Conservation (phyloP, 192 early-diverging fungal species). For the Podila epigama region DNA sequence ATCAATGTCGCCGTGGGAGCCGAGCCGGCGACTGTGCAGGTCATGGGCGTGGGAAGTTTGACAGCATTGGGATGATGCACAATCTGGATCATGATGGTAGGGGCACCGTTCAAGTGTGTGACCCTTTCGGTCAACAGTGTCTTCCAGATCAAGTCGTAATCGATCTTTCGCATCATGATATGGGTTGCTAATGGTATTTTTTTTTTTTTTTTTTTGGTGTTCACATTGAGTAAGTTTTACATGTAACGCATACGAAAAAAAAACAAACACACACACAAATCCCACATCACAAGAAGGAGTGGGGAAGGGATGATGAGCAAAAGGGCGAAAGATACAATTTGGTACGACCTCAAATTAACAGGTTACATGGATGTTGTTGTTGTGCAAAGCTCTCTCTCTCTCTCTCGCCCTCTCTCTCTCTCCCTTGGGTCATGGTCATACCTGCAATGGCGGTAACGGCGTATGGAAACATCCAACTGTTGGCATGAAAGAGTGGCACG, state of each 20-base stretch:
- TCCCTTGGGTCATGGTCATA: too few species aligned
- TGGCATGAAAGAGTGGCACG: conserved; percentile 68
- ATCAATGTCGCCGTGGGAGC: conserved; percentile 61
- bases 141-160: conserved; percentile 64
- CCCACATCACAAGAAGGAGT: too few species aligned
- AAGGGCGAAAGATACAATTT: background rate
- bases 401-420: background rate
- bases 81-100: conserved; percentile 65
- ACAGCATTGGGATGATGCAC: conserved; percentile 54
- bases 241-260: conserved; percentile 22
- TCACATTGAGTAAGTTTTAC: too few species aligned
- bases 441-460: conserved; percentile 42
- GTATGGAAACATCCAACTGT: conserved; percentile 49
- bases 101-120: conserved; percentile 65
- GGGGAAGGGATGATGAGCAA: background rate
- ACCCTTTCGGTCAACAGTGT: conserved; percentile 52
- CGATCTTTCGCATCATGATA: conserved; percentile 61
- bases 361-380: background rate
- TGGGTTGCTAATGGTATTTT: conserved; percentile 51
- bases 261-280: conserved; percentile 18
- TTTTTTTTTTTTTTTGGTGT: too few species aligned
- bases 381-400: background rate
- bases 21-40: conserved; percentile 55
- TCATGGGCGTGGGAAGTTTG: conserved; percentile 41
- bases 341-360: conserved; percentile 18